Evolutionary conservation across 331 rosid species (phyloP).

Genomic region (Arachis monticola): DNA sequence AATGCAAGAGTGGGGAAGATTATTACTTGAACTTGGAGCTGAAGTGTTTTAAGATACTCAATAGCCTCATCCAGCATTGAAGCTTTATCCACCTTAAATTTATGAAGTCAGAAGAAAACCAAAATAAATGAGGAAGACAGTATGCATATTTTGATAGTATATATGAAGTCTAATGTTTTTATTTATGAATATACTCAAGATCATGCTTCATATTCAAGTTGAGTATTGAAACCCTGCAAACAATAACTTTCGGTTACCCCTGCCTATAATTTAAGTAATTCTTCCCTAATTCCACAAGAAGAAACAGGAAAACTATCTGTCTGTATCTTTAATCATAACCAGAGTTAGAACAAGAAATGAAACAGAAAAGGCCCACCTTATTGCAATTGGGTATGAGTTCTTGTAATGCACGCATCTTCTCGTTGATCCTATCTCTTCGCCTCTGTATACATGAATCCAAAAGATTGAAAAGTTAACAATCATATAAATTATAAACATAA

Average conservation of each 20-base stretch:
- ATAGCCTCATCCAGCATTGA: constrained; percentile 99
- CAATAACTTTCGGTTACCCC: constrained; percentile 31
- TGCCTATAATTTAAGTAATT: constrained; percentile 14
- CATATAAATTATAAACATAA: constrained; percentile 37
- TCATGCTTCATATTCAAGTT: constrained; percentile 31
- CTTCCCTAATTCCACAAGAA: constrained; percentile 30
- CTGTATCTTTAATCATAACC: constrained; percentile 25
- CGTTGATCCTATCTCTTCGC: constrained; percentile 93
- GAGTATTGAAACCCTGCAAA: constrained; percentile 32
- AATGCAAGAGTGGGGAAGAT: constrained; percentile 14
- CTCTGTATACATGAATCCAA: constrained; percentile 54
- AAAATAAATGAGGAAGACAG: constrained; percentile 37
- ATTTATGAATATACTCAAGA: constrained; percentile 6
- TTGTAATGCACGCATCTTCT: constrained; percentile 93
- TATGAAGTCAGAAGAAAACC: constrained; percentile 42
- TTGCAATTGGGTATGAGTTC: constrained; percentile 97
- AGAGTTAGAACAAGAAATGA: constrained; percentile 16
- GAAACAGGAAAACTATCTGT: constrained; percentile 18
- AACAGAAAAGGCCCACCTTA: constrained; percentile 56
- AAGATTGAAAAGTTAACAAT: background rate
- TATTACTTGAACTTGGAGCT: constrained; percentile 91
- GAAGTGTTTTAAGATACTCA: constrained; percentile 96
- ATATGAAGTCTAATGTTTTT: constrained; percentile 25
- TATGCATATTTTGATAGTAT: background rate
- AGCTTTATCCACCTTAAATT: constrained; percentile 90